Evolutionary conservation across 208 protist species (phyloP).

Genomic region (Crithidia expoeki): DNA sequence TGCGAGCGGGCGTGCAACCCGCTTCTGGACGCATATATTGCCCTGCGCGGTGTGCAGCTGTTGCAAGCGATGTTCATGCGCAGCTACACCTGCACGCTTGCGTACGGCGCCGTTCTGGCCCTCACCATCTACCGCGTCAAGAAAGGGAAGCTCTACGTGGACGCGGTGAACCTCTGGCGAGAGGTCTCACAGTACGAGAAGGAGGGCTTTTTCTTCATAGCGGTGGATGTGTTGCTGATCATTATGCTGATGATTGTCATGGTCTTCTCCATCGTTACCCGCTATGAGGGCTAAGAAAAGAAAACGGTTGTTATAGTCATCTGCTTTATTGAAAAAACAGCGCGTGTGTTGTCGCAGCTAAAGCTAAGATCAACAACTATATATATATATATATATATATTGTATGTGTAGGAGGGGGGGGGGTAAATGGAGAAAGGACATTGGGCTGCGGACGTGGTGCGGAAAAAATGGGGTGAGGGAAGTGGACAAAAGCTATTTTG

Average conservation of each 20-base stretch:
- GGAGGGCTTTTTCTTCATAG: slow-evolving; percentile 68
- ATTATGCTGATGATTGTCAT: slow-evolving; percentile 60
- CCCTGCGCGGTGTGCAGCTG: slow-evolving; percentile 65
- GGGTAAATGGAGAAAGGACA: too few species aligned
- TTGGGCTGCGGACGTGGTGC: too few species aligned
- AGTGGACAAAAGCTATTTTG: too few species aligned
- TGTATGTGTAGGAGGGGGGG: too few species aligned
- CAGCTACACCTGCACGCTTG: slow-evolving; percentile 49
- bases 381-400: too few species aligned
- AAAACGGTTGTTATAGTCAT: too few species aligned
- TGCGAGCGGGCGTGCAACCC: slow-evolving; percentile 82
- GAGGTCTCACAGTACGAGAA: slow-evolving; percentile 65
- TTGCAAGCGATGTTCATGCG: slow-evolving; percentile 55
- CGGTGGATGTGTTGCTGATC: slow-evolving; percentile 60
- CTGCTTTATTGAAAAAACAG: too few species aligned
- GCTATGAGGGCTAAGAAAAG: slow-evolving; percentile 37
- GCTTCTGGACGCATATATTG: slow-evolving; percentile 75
- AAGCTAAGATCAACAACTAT: too few species aligned
- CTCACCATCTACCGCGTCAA: slow-evolving; percentile 57
- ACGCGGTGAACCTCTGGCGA: slow-evolving; percentile 82
- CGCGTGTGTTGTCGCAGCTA: too few species aligned
- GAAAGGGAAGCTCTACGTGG: slow-evolving; percentile 62
- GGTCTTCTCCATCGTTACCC: slow-evolving; percentile 69
- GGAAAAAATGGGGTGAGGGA: too few species aligned
- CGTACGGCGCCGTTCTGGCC: slow-evolving; percentile 39